Conservation (phyloP, 2,329 filamentous ascomycete species). For the Neocatenulostroma microsporum region DNA sequence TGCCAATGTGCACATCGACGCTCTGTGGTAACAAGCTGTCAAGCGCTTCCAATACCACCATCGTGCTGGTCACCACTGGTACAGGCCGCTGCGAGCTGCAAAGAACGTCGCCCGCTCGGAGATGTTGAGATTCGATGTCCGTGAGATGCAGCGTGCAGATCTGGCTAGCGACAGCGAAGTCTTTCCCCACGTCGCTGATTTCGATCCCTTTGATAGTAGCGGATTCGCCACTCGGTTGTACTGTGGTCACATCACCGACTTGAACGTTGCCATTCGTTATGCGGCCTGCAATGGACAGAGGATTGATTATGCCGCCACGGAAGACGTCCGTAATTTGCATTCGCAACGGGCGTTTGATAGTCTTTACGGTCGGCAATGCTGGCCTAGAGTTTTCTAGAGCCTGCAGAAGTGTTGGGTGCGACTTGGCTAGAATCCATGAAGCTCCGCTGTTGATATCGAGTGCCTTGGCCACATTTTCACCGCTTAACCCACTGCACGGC, state of each 20-base stretch:
- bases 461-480: conserved; percentile 69
- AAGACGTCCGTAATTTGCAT: conserved; percentile 86
- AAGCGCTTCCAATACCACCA: conserved; percentile 78
- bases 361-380: conserved; percentile 28
- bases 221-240: conserved; percentile 73
- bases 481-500: conserved; percentile 80
- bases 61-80: conserved; percentile 63
- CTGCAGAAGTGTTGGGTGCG: conserved; percentile 61
- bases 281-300: conserved; percentile 76
- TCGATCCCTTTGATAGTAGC: conserved; percentile 77
- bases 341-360: conserved; percentile 67
- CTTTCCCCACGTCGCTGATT: conserved; percentile 61
- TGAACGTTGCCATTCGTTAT: conserved; percentile 80
- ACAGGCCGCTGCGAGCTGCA: conserved; percentile 59
- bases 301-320: conserved; percentile 67
- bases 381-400: conserved; percentile 79
- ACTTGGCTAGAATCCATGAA: conserved; percentile 68
- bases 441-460: conserved; percentile 40
- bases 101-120: conserved; percentile 74
- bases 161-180: conserved; percentile 91
- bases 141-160: conserved; percentile 76
- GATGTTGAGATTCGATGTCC: conserved; percentile 70
- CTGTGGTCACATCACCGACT: conserved; percentile 68
- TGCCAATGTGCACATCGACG: conserved; percentile 80
- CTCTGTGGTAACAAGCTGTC: conserved; percentile 82